Percentiles rank a stretch among this genome's conserved stretches.
These are phyloP conservation scores for Trichothecium sympodiale DNA, from an alignment of 2,329 filamentous ascomycete genomes.

Conservation along the genomic window DNA sequence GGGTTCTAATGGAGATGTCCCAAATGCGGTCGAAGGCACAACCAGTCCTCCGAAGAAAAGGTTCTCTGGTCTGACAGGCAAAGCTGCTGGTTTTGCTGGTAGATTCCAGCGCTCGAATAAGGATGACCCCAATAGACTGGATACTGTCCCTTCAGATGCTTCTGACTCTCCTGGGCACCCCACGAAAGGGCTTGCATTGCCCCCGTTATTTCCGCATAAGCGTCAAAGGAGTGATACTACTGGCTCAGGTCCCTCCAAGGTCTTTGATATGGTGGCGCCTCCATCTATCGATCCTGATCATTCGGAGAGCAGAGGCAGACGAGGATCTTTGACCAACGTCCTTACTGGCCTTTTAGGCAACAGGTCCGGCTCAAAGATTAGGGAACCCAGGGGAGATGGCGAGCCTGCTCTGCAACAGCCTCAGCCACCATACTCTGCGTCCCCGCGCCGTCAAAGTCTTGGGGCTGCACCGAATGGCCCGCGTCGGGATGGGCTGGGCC, in stretches of 20 bases:
- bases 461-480: too few species aligned
- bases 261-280: conserved; percentile 8
- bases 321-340: conserved; percentile 18
- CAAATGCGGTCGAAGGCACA: conserved; percentile 3
- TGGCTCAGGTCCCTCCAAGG: conserved; percentile 6
- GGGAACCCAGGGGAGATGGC: conserved; percentile 1
- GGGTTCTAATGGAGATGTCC: conserved; percentile 8
- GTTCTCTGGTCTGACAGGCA: conserved; percentile 26
- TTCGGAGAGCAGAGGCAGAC: conserved; percentile 13
- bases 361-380: conserved; percentile 1
- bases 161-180: conserved; percentile 6
- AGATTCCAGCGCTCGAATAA: conserved; percentile 15
- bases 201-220: conserved; percentile 7
- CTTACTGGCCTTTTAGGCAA: conserved; percentile 17
- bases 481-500: too few species aligned
- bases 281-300: conserved; percentile 5
- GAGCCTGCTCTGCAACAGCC: background rate
- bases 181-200: conserved; percentile 2
- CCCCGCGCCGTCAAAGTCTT: too few species aligned
- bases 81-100: conserved; percentile 18
- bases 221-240: conserved; percentile 5
- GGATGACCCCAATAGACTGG: conserved; percentile 7
- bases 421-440: background rate
- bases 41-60: conserved; percentile 26
- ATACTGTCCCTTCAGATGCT: conserved; percentile 4